These are phyloP conservation scores for Williopsis jadinii DNA, from an alignment of 1,139 yeast genomes.

Conservation along the genomic window DNA sequence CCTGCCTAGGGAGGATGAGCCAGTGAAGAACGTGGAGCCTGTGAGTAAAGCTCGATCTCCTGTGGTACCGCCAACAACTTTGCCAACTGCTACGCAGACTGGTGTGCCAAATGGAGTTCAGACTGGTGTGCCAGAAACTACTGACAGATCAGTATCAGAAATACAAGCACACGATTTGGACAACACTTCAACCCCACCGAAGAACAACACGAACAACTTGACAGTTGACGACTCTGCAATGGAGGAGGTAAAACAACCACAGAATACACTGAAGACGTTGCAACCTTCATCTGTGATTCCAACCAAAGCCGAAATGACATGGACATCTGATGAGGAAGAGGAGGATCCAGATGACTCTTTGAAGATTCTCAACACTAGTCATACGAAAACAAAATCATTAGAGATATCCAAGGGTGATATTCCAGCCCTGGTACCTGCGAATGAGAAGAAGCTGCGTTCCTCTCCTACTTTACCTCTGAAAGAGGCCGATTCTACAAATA, in stretches of 20 bases:
- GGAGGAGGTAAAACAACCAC: background rate
- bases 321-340: conserved; percentile 79
- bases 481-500: conserved; percentile 5
- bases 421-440: conserved; percentile 1
- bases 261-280: conserved; percentile 23
- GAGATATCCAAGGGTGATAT: conserved; percentile 2
- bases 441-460: background rate
- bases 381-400: conserved; percentile 2
- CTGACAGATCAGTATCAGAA: background rate
- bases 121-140: background rate
- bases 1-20: background rate
- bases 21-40: background rate
- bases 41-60: background rate
- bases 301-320: conserved; percentile 66
- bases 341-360: background rate
- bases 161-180: background rate
- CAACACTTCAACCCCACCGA: too few relatives aligned
- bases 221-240: background rate
- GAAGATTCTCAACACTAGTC: conserved; percentile 1
- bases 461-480: conserved; percentile 1
- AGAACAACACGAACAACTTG: background rate
- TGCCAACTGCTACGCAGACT: background rate
- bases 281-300: conserved; percentile 69
- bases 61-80: background rate
- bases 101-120: background rate